Conservation (phyloP, 768 basidiomycete genomes). For the Dictyophora rubrovolvata region DNA sequence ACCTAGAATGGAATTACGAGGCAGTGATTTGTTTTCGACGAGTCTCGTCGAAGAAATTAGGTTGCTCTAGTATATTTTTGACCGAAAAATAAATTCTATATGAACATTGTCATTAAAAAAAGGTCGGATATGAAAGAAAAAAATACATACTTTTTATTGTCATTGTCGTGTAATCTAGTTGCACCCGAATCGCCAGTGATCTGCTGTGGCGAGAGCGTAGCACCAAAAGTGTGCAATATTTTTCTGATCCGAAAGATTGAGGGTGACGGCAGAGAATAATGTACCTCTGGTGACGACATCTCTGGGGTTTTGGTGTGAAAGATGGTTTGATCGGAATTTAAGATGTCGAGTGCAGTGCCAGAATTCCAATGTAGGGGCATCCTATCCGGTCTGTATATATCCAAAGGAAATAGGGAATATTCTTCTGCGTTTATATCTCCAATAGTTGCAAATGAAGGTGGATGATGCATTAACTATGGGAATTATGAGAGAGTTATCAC, state of each 20-base stretch:
- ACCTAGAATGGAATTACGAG: conserved; percentile 1
- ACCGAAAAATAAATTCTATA: conserved; percentile 17
- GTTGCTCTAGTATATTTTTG: conserved; percentile 6
- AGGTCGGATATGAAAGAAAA: background rate
- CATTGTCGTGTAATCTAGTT: conserved; percentile 29
- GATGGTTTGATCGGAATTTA: background rate
- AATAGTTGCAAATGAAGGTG: background rate
- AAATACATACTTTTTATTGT: conserved; percentile 21
- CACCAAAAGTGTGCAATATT: conserved; percentile 50
- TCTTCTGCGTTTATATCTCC: background rate
- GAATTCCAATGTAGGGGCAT: conserved; percentile 4
- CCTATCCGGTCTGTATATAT: background rate
- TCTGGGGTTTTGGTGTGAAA: background rate
- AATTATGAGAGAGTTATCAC: conserved; percentile 1
- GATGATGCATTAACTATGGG: background rate
- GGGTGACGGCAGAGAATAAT: conserved; percentile 35
- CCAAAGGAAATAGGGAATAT: conserved; percentile 64
- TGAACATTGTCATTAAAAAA: conserved; percentile 10
- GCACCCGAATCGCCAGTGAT: conserved; percentile 24
- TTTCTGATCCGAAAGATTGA: conserved; percentile 48
- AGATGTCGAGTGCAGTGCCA: background rate
- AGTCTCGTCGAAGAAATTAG: background rate
- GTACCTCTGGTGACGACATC: conserved; percentile 27
- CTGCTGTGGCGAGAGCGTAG: conserved; percentile 2
- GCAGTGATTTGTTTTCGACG: conserved; percentile 2